Evolutionary conservation across 2,329 filamentous ascomycete genomes (phyloP), one percentile per base, ranked within the genome.

Genomic region (Hymenoscyphus scutula): DNA sequence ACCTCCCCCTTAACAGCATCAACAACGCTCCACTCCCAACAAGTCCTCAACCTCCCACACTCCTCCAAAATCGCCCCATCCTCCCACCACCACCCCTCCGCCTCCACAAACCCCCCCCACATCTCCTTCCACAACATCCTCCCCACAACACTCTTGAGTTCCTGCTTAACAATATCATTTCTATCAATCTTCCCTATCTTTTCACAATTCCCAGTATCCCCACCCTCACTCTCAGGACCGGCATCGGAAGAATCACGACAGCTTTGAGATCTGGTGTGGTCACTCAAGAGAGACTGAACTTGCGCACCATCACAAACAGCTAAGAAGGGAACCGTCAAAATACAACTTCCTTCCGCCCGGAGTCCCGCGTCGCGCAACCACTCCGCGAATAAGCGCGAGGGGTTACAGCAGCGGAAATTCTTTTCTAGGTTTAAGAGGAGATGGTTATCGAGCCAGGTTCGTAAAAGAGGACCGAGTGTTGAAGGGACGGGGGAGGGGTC

Each of bases 81-180:
- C 51, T 88, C 83, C 85, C 85, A 88, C 85, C 85, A 88, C 84
- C 84, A 87, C 53, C 71, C 75, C 6, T 78, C 62, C 2, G 65
- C 71, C 53, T 69, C 63, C 8, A 72, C 71, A 62, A 66, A 74
- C 4, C 37, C 13, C 11, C 85, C 84, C 85, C 85, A 88, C 13
- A 84, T 79, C 68, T 87, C 81, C 68, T 79, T 78, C 85, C 85
- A 88, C 19, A 88, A 74, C 77, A 84, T 80, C 38, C 83, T 78
- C 0, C 83, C 84, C 1, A 84, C 77, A 1, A 81, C 72, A 61
- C 78, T 82, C 61, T 80, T 79, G 3, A 87, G 76, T 68, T 85
- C 58, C 25, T 68, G 64, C 17, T 76, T 74, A 29, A 71, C 70
- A 8, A 76, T 74, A 3, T 72, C 68, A 5, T 68, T 67, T 19